Evolutionary conservation across 2,329 filamentous ascomycete genomes (phyloP).

Genomic region (Phyllosticta ampelicida): DNA sequence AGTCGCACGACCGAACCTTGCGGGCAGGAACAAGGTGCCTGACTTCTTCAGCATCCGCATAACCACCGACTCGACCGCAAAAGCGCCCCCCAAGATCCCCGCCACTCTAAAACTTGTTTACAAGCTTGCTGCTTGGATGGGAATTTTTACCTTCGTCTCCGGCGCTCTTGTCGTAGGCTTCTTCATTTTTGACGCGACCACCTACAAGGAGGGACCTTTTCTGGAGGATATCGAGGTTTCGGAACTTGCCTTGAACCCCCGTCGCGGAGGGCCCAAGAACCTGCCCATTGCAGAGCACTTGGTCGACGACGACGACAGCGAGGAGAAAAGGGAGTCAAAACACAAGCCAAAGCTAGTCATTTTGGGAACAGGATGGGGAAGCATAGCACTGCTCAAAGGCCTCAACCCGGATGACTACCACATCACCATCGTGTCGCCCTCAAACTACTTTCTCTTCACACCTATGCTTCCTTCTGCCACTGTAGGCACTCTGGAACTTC

Average conservation of each 20-base stretch:
- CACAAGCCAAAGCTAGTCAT: constrained; percentile 90
- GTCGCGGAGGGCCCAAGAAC: constrained; percentile 84
- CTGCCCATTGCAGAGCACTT: constrained; percentile 79
- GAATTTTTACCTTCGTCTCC: constrained; percentile 62
- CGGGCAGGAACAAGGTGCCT: neutral
- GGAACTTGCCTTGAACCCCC: constrained; percentile 67
- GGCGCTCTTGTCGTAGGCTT: constrained; percentile 65
- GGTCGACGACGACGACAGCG: constrained; percentile 77
- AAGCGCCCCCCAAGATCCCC: constrained; percentile 21
- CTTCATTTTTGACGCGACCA: constrained; percentile 88
- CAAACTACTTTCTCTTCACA: constrained; percentile 96
- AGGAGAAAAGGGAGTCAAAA: constrained; percentile 58
- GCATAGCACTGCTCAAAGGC: constrained; percentile 82
- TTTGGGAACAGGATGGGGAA: constrained; percentile 89
- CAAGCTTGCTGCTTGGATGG: constrained; percentile 59
- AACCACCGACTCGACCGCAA: constrained; percentile 15
- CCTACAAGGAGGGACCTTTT: constrained; percentile 64
- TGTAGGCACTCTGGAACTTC: constrained; percentile 83
- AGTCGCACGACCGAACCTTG: neutral
- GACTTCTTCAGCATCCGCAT: constrained; percentile 14
- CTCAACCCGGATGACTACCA: constrained; percentile 88
- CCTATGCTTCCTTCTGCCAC: constrained; percentile 97
- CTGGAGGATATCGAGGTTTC: constrained; percentile 72
- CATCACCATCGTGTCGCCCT: constrained; percentile 86
- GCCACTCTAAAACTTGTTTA: constrained; percentile 47